A percentile compares a stretch with the other conserved stretches of the same genome.
Conservation (phyloP, 352 stramenopile genomes). For the Pythium angustatum region DNA sequence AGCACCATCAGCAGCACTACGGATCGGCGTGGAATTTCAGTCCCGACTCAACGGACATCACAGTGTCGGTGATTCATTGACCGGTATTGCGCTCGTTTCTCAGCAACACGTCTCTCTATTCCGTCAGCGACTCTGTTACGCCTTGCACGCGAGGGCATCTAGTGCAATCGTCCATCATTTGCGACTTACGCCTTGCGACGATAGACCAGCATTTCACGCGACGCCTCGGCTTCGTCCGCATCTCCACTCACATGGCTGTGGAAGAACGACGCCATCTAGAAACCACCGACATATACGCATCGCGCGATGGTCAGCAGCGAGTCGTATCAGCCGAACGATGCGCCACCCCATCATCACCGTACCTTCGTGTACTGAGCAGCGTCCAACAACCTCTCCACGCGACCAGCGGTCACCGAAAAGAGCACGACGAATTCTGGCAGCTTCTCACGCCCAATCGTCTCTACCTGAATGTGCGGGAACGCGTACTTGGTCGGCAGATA, state of each 20-base stretch:
- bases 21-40: neutral
- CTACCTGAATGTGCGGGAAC: conserved; percentile 31
- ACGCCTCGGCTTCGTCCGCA: conserved; percentile 55
- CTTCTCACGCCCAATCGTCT: conserved; percentile 27
- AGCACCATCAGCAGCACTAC: conserved; percentile 5
- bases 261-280: conserved; percentile 52
- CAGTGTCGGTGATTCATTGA: neutral
- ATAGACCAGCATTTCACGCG: conserved; percentile 71
- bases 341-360: conserved; percentile 1
- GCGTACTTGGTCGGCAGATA: conserved; percentile 63
- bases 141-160: conserved; percentile 7
- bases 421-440: conserved; percentile 69
- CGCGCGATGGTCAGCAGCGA: neutral
- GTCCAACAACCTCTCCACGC: conserved; percentile 51
- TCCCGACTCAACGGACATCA: neutral
- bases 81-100: neutral
- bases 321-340: neutral
- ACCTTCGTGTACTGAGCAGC: conserved; percentile 47
- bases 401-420: conserved; percentile 53
- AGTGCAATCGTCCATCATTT: neutral
- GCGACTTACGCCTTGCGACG: conserved; percentile 26
- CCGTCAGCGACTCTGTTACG: conserved; percentile 16
- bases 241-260: conserved; percentile 77
- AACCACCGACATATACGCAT: neutral
- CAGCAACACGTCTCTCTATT: conserved; percentile 4